Conservation (phyloP, 1,284 basidiomycete genomes). For the Ganoderma boninense region DNA sequence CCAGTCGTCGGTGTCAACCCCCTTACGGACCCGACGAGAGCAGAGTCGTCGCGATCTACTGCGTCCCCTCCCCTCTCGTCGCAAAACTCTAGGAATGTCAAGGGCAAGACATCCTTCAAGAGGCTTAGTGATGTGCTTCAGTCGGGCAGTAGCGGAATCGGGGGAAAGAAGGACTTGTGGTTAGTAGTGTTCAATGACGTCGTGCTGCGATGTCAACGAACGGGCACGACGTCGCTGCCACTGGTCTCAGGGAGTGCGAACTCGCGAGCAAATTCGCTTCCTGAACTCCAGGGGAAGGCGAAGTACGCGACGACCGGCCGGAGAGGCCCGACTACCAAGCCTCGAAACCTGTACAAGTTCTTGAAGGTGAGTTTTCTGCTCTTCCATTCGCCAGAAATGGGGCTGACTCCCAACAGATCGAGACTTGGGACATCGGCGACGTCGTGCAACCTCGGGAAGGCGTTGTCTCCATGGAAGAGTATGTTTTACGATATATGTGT, state of each 20-base stretch:
- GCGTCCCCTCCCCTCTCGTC: conserved; percentile 58
- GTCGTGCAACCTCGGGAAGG: conserved; percentile 76
- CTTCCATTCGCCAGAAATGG: conserved; percentile 11
- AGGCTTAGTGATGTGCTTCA: conserved; percentile 84
- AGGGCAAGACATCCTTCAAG: conserved; percentile 85
- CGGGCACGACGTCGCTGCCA: conserved; percentile 89
- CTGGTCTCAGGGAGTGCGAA: conserved; percentile 75
- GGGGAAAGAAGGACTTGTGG: conserved; percentile 91
- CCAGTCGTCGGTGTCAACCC: conserved; percentile 45
- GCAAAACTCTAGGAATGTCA: conserved; percentile 62
- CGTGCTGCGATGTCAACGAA: conserved; percentile 89
- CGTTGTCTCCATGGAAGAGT: conserved; percentile 88
- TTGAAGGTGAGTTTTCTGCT: conserved; percentile 65
- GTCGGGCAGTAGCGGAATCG: conserved; percentile 58
- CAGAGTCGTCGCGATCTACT: conserved; percentile 38
- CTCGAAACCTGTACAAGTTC: conserved; percentile 92
- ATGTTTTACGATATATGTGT: conserved; percentile 43
- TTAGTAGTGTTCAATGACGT: conserved; percentile 96
- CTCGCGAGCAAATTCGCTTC: conserved; percentile 74
- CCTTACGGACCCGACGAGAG: conserved; percentile 39
- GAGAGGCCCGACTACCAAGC: conserved; percentile 75
- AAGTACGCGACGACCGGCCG: conserved; percentile 83
- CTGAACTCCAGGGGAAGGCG: conserved; percentile 81
- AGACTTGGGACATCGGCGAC: conserved; percentile 88
- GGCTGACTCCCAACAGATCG: conserved; percentile 60